Evolutionary conservation across 2,329 filamentous ascomycete species (phyloP), one percentile per base, ranked within the genome.

Genomic region (Nothophaeocryptopus gaeumannii): DNA sequence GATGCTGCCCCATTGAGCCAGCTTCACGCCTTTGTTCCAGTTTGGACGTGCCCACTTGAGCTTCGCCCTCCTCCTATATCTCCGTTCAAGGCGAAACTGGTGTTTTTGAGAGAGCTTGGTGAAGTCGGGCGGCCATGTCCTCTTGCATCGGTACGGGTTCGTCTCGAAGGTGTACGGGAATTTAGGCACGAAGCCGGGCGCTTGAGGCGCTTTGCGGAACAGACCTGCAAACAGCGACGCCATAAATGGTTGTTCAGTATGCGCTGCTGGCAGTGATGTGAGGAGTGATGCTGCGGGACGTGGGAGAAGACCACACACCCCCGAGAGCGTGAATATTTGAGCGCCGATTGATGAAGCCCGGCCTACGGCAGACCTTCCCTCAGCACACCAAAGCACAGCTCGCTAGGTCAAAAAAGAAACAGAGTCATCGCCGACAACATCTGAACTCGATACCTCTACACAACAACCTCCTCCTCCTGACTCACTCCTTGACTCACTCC

Each of bases 81-180:
- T 84, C 67, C 86, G 83, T 74, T 92, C 88, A 60, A 89, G 84
- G 37, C 83, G 79, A 66, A 91, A 86, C 69, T 91, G 84, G 64
- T 90, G 82, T 68, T 86, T 86, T 39, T 77, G 72, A 33, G 82
- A 82, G 51, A 92, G 78, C 64, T 81, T 79, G 55, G 77, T 72
- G 69, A 92, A 87, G 69, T 90, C 83, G 10, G 88, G 88, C 50
- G 88, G 88, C 88, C 88, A 92, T 57, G 81, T 74, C 65, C 85
- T 87, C 70, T 87, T 85, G 41, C 83, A 80, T 62, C 75, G 80
- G 72, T 81, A 84, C 5, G 78, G 78, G 63, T 82, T 83, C 53
- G 69, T 76, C 56, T 77, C 73, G 54, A 76, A 70, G 47, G 55
- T 60, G 55, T 59, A 65, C 10, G 62, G 61, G 45, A 67, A 63